Base-by-base conservation (phyloP, 176 grass and related monocot species). In the Areca catechu region DNA sequence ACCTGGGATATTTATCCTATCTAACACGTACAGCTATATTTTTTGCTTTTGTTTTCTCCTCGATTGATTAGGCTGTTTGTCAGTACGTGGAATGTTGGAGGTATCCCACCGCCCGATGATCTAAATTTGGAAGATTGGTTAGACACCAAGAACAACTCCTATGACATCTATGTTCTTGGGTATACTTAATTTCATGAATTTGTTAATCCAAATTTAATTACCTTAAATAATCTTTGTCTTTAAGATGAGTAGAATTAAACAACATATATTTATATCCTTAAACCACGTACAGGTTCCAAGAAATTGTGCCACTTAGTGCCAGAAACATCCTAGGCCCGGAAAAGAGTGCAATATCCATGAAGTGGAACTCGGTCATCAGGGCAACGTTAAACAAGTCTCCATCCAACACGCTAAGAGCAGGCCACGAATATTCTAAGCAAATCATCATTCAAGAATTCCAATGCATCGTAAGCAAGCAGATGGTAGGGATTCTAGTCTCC, bases 91-190 rank as follows among this genome's bases (percentile, higher is more conserved):
- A 71, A 71, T 61, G 49, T 71, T 19, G 69, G 69, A 16, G 69
- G 69, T 1, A 5, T 71, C 5, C 24, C 48, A 6, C 69, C 69
- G 37, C 58, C 57, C 0, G 22, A 71, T 53, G 69, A 71, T 53
- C 16, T 61, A 7, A 60, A 71, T 7, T 37, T 71, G 57, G 69
- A 61, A 12, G 57, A 71, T 3, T 71, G 57, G 57, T 50, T 71
- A 17, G 56, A 37, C 23, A 43, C 24, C 0, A 71, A 71, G 17
- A 51, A 53, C 5, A 24, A 52, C 49, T 54, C 25, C 18, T 71
- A 53, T 37, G 69, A 71, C 48, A 61, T 71, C 15, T 71, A 71
- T 53, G 57, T 61, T 22, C 57, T 71, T 16, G 69, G 69, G 69
- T 71, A 71, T 5, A n/a, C n/a, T n/a, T n/a, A n/a, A n/a, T 27